These are phyloP conservation scores for Xylaria acuta DNA, from an alignment of 495 filamentous ascomycete genomes.

Conservation along the genomic window DNA sequence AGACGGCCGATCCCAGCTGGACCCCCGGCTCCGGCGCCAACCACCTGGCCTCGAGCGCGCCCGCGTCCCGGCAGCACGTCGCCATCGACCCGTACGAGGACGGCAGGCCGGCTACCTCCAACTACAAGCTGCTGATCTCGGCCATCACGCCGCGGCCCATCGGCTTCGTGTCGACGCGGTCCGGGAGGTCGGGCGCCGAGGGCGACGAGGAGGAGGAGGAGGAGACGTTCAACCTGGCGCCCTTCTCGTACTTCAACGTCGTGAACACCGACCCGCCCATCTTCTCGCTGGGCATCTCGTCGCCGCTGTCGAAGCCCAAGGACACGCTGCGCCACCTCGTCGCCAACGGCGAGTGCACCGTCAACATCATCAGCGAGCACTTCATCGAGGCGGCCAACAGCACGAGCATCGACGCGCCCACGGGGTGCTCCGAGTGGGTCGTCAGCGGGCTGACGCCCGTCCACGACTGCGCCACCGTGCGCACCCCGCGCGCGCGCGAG, in stretches of 20 bases:
- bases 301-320: slow-evolving; percentile 63
- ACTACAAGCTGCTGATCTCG: slow-evolving; percentile 93
- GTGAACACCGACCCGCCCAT: slow-evolving; percentile 90
- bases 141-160: slow-evolving; percentile 84
- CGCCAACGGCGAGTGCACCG: slow-evolving; percentile 74
- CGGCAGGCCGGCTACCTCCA: slow-evolving; percentile 69
- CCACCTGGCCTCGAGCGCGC: slow-evolving; percentile 48
- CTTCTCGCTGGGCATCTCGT: slow-evolving; percentile 79
- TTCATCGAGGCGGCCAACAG: slow-evolving; percentile 89
- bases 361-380: slow-evolving; percentile 87
- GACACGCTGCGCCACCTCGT: slow-evolving; percentile 78
- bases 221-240: slow-evolving; percentile 72
- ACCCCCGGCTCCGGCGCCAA: slow-evolving; percentile 78
- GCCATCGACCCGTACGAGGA: slow-evolving; percentile 82
- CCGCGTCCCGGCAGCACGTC: slow-evolving; percentile 66
- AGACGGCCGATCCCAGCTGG: slow-evolving; percentile 79
- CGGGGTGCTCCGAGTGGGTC: slow-evolving; percentile 81
- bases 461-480: slow-evolving; percentile 66
- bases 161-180: slow-evolving; percentile 60
- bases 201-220: slow-evolving; percentile 45
- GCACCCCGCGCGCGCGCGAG: slow-evolving; percentile 77
- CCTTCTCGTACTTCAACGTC: slow-evolving; percentile 84
- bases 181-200: slow-evolving; percentile 29
- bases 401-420: slow-evolving; percentile 76
- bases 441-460: slow-evolving; percentile 77